These are phyloP conservation scores for Magnusiomyces fungicola DNA, from an alignment of 1,139 yeast species.

Conservation along the genomic window DNA sequence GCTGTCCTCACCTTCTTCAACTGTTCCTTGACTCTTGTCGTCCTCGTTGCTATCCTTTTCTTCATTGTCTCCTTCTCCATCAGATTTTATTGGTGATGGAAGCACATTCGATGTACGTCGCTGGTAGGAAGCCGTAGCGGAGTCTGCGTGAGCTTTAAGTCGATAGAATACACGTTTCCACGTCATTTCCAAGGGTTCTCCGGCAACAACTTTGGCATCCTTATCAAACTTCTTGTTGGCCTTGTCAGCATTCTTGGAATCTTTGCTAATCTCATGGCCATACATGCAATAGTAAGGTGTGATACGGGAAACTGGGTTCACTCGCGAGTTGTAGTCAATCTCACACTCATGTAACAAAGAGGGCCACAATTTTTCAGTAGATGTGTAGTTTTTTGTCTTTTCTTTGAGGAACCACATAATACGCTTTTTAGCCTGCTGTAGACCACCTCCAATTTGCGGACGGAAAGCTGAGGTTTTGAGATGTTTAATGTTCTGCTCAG, in stretches of 20 bases:
- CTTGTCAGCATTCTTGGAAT: not conserved
- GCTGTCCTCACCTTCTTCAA: not conserved
- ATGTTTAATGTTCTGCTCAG: slow-evolving; percentile 3
- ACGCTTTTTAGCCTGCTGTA: slow-evolving; percentile 4
- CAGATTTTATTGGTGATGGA: not conserved
- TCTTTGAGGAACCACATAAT: not conserved
- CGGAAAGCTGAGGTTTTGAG: slow-evolving; percentile 1
- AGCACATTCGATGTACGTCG: not conserved
- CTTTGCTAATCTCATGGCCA: not conserved
- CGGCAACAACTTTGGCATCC: not conserved
- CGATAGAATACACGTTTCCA: slow-evolving; percentile 6
- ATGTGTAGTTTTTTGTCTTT: not conserved
- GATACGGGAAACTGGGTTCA: slow-evolving; percentile 1
- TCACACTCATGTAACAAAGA: not conserved
- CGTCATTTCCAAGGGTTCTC: not conserved
- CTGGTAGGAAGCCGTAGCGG: slow-evolving; percentile 3
- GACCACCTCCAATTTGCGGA: slow-evolving; percentile 6
- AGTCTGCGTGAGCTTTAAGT: slow-evolving; percentile 5
- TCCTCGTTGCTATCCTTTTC: not conserved
- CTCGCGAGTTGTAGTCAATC: slow-evolving; percentile 1
- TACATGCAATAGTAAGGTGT: slow-evolving; percentile 7
- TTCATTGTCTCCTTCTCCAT: not conserved
- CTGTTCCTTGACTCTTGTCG: not conserved
- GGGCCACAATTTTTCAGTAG: not conserved
- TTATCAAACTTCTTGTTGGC: not conserved